phyloP scores from a whole-genome alignment of 805 yeast genomes.

The Priceomyces medius region DNA sequence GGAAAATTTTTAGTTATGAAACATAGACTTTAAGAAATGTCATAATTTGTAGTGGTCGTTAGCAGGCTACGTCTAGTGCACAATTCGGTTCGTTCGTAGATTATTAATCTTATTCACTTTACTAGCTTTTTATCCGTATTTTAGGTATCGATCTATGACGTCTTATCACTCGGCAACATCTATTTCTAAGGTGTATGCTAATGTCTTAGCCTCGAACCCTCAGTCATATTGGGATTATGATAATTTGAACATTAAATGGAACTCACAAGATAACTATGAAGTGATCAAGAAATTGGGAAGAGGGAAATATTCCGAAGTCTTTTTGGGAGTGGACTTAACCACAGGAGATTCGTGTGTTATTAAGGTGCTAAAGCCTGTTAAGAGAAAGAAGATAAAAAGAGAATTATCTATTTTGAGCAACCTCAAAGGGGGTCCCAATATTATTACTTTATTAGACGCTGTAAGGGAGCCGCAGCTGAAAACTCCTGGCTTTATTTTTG shows the following conservation, averaged over 20 bases:
- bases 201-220: slow-evolving; percentile 74
- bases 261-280: slow-evolving; percentile 81
- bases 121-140: slow-evolving; percentile 7
- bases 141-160: slow-evolving; percentile 8
- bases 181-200: slow-evolving; percentile 75
- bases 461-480: slow-evolving; percentile 82
- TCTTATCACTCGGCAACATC: slow-evolving; percentile 39
- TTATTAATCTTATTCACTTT: slow-evolving; percentile 2
- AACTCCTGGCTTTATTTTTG: slow-evolving; percentile 87
- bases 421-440: slow-evolving; percentile 78
- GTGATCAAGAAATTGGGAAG: slow-evolving; percentile 82
- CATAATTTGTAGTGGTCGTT: neutral
- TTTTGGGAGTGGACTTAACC: slow-evolving; percentile 71
- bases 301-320: slow-evolving; percentile 93
- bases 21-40: too few relatives aligned
- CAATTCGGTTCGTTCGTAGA: neutral
- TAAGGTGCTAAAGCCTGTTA: slow-evolving; percentile 90
- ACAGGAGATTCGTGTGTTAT: slow-evolving; percentile 71
- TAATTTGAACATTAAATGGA: slow-evolving; percentile 76
- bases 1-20: neutral
- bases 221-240: slow-evolving; percentile 84
- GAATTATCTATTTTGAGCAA: slow-evolving; percentile 87
- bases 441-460: slow-evolving; percentile 73
- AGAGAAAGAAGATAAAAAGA: slow-evolving; percentile 86
- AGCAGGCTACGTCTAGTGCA: neutral